phyloP scores from a whole-genome alignment of 495 filamentous ascomycete genomes.

The Aspergillus bertholletiae region DNA sequence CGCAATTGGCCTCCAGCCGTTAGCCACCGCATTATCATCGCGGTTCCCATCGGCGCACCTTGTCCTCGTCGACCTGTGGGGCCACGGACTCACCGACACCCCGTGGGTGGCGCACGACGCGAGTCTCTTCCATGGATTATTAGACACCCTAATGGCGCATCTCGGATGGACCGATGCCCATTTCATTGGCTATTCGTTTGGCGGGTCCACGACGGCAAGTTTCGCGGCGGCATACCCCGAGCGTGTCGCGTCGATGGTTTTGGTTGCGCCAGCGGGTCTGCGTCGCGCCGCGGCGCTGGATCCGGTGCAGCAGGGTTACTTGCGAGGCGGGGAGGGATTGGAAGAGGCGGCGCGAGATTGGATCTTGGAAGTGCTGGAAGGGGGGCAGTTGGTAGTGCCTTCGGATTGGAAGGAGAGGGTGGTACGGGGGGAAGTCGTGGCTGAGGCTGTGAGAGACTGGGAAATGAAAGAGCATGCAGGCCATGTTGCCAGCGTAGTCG shows the following conservation, averaged over 20 bases:
- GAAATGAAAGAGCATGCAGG: conserved; percentile 39
- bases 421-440: conserved; percentile 36
- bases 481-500: conserved; percentile 38
- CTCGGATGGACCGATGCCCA: conserved; percentile 30
- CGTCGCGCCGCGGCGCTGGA: conserved; percentile 13
- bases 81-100: conserved; percentile 35
- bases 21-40: conserved; percentile 24
- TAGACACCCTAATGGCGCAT: conserved; percentile 19
- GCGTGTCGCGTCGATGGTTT: conserved; percentile 24
- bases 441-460: conserved; percentile 44
- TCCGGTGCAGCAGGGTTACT: conserved; percentile 17
- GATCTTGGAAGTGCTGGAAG: conserved; percentile 34
- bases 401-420: conserved; percentile 42
- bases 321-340: conserved; percentile 23
- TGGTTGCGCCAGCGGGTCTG: conserved; percentile 36
- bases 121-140: conserved; percentile 24
- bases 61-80: conserved; percentile 35
- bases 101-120: conserved; percentile 24
- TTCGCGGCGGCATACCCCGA: conserved; percentile 24
- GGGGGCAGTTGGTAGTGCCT: conserved; percentile 33
- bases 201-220: conserved; percentile 25
- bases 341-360: conserved; percentile 27
- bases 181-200: conserved; percentile 38
- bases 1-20: conserved; percentile 32
- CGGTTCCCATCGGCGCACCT: conserved; percentile 28